Evolutionary conservation across 2,329 filamentous ascomycete species (phyloP).

Genomic region (Monascus ruber): DNA sequence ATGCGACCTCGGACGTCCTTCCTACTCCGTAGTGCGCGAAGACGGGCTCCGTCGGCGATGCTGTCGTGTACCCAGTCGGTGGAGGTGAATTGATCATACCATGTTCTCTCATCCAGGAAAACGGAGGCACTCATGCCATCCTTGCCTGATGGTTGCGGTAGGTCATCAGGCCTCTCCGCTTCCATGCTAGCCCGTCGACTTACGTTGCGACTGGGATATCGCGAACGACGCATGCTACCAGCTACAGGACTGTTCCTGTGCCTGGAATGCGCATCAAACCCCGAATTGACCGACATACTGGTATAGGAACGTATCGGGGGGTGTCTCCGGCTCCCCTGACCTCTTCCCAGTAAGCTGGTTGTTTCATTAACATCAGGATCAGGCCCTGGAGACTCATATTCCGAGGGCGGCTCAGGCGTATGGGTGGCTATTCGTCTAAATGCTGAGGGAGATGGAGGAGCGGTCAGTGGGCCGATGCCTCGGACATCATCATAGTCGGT

Average conservation of each 20-base stretch:
- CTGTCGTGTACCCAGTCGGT: slow-evolving; percentile 98
- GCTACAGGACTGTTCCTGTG: slow-evolving; percentile 17
- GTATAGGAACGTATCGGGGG: slow-evolving; percentile 25
- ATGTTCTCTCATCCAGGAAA: slow-evolving; percentile 74
- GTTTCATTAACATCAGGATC: slow-evolving; percentile 22
- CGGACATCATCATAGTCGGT: slow-evolving; percentile 6
- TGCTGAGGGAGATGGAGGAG: slow-evolving; percentile 18
- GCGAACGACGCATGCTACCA: slow-evolving; percentile 27
- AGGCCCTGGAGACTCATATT: slow-evolving; percentile 20
- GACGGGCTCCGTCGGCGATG: slow-evolving; percentile 83
- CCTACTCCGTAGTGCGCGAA: slow-evolving; percentile 68
- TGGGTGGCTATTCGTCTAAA: slow-evolving; percentile 20
- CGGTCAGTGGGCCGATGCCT: slow-evolving; percentile 3
- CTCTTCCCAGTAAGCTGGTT: slow-evolving; percentile 21
- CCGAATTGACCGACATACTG: slow-evolving; percentile 20
- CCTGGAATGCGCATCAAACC: slow-evolving; percentile 21
- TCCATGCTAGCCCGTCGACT: slow-evolving; percentile 45
- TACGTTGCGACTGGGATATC: slow-evolving; percentile 37
- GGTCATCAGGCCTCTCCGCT: slow-evolving; percentile 28
- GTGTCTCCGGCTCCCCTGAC: slow-evolving; percentile 8
- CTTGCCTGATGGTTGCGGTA: slow-evolving; percentile 26
- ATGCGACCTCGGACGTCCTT: slow-evolving; percentile 78
- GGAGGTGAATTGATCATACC: slow-evolving; percentile 97
- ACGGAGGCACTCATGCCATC: slow-evolving; percentile 45
- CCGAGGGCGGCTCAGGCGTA: slow-evolving; percentile 20